Evolutionary conservation across 1,284 basidiomycete genomes (phyloP).

Genomic region (Anthracocystis walkeri): DNA sequence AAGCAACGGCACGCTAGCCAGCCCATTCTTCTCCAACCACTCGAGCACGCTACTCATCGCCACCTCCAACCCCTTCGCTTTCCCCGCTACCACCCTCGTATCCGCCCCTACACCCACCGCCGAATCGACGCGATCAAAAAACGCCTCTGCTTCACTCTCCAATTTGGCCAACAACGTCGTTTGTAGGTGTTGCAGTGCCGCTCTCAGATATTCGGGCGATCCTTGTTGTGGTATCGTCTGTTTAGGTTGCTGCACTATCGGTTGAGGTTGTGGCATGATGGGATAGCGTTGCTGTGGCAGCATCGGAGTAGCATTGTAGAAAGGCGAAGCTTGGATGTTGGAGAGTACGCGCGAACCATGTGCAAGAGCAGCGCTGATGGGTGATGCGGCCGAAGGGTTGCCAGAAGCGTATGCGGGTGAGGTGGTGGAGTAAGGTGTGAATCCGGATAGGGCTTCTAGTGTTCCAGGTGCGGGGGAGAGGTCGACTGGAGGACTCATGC

Average conservation of each 20-base stretch:
- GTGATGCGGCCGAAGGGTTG: constrained; percentile 19
- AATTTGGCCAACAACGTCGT: constrained; percentile 24
- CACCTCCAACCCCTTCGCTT: constrained; percentile 13
- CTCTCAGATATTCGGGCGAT: constrained; percentile 19
- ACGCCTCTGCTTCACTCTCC: constrained; percentile 33
- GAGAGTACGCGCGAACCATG: constrained; percentile 30
- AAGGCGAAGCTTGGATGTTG: constrained; percentile 26
- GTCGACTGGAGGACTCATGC: constrained; percentile 36
- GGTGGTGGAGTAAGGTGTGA: constrained; percentile 38
- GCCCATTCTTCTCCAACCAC: constrained; percentile 36
- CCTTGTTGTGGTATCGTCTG: constrained; percentile 23
- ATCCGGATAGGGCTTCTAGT: constrained; percentile 9
- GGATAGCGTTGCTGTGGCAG: neutral
- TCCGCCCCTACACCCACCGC: constrained; percentile 12
- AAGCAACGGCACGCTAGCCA: constrained; percentile 28
- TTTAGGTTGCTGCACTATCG: neutral
- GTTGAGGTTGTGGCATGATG: neutral
- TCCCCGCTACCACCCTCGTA: constrained; percentile 10
- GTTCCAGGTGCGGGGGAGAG: constrained; percentile 22
- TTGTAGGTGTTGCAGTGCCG: constrained; percentile 21
- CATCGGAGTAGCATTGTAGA: constrained; percentile 13
- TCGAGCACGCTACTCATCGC: constrained; percentile 14
- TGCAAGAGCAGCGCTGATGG: constrained; percentile 33
- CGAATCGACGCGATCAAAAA: constrained; percentile 34
- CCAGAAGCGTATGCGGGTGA: constrained; percentile 32